Percentiles rank a stretch among this genome's conserved stretches.
Evolutionary conservation across 1,284 basidiomycete genomes (phyloP).

Genomic region (Baeospora myosura): DNA sequence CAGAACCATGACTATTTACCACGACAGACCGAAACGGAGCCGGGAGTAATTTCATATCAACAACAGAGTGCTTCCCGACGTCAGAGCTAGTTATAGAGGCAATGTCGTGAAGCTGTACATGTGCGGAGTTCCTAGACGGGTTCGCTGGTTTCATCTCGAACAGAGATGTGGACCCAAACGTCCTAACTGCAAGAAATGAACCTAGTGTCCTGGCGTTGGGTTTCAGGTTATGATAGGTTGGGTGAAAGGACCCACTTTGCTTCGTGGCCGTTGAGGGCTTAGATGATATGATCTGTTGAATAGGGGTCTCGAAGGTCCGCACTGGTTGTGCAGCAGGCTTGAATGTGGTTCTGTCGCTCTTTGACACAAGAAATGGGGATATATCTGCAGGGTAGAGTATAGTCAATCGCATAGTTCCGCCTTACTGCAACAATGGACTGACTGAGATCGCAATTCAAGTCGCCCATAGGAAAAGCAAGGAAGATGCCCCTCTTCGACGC

Average conservation of each 20-base stretch:
- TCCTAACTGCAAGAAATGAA: constrained; percentile 31
- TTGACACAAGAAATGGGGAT: constrained; percentile 31
- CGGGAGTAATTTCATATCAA: constrained; percentile 37
- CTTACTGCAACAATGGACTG: constrained; percentile 17
- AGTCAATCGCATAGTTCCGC: constrained; percentile 9
- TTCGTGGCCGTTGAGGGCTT: constrained; percentile 5
- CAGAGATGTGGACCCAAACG: constrained; percentile 26
- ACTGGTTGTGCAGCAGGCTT: constrained; percentile 34
- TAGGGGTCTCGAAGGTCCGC: constrained; percentile 48
- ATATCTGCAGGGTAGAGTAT: constrained; percentile 34
- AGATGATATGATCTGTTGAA: constrained; percentile 38
- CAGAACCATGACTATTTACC: constrained; percentile 38
- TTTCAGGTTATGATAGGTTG: not conserved
- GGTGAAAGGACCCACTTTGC: not conserved
- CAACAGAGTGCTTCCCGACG: constrained; percentile 30
- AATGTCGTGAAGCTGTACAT: constrained; percentile 19
- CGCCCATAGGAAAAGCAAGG: constrained; percentile 58
- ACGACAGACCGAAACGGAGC: constrained; percentile 23
- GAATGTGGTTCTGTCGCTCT: constrained; percentile 26
- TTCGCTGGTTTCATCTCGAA: constrained; percentile 19
- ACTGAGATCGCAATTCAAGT: constrained; percentile 54
- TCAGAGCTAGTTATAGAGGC: constrained; percentile 32
- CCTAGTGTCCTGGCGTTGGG: constrained; percentile 15
- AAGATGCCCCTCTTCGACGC: constrained; percentile 22
- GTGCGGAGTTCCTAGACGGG: constrained; percentile 6